Evolutionary conservation across 1,139 yeast genomes (phyloP).

Genomic region (Pichia sp.): DNA sequence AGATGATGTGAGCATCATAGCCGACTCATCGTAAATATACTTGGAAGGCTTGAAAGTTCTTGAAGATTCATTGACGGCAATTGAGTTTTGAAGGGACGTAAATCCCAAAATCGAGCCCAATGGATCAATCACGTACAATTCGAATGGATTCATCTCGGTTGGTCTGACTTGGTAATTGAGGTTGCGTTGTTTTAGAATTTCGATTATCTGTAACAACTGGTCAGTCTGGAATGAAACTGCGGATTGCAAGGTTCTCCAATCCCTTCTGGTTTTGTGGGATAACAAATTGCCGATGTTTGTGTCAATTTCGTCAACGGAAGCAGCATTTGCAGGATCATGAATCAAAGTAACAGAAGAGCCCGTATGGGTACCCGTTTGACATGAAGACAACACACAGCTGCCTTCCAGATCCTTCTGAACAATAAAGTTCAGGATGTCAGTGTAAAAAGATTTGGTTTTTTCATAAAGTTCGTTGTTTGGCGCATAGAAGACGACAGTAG

Average conservation of each 20-base stretch:
- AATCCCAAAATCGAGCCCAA: constrained; percentile 62
- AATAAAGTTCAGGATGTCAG: constrained; percentile 34
- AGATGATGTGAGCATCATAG: background rate
- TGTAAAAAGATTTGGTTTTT: constrained; percentile 39
- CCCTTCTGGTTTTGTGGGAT: constrained; percentile 29
- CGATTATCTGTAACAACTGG: constrained; percentile 31
- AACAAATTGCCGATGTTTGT: constrained; percentile 23
- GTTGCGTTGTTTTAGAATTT: constrained; percentile 25
- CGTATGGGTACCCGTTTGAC: too few relatives aligned
- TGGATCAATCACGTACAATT: constrained; percentile 61
- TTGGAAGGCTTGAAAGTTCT: constrained; percentile 6
- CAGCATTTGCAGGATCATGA: constrained; percentile 24
- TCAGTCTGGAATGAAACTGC: constrained; percentile 32
- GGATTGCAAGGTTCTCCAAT: constrained; percentile 44
- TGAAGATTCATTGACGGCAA: constrained; percentile 23
- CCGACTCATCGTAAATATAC: constrained; percentile 1
- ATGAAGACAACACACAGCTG: constrained; percentile 1
- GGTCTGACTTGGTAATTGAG: constrained; percentile 35
- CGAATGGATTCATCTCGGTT: constrained; percentile 59
- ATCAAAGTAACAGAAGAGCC: constrained; percentile 21
- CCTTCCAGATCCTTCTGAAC: constrained; percentile 23
- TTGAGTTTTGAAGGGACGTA: constrained; percentile 50
- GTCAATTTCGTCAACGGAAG: constrained; percentile 26
- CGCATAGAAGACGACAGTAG: constrained; percentile 39
- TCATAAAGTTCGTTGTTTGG: constrained; percentile 29